phyloP scores from a whole-genome alignment of 768 basidiomycete species.

The Hygrocybe punicea region DNA sequence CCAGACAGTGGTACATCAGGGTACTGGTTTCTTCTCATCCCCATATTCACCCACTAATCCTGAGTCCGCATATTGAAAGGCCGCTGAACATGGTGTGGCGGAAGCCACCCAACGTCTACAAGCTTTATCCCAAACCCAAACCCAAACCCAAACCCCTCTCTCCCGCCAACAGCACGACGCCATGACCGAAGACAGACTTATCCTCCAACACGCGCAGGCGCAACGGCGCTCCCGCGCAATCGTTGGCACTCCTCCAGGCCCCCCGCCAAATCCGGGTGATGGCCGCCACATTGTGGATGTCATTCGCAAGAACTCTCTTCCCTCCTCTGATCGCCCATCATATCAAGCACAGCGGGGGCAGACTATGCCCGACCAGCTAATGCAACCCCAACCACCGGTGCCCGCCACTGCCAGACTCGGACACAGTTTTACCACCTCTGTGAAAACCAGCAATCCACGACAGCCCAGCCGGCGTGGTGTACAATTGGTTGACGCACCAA shows the following conservation, averaged over 20 bases:
- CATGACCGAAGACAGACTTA: slow-evolving; percentile 74
- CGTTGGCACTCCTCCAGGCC: neutral
- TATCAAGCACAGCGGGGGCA: slow-evolving; percentile 2
- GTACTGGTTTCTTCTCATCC: slow-evolving; percentile 24
- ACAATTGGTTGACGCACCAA: slow-evolving; percentile 34
- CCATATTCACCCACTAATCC: too few relatives aligned
- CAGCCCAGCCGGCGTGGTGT: slow-evolving; percentile 9
- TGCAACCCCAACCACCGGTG: too few relatives aligned
- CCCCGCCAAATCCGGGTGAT: neutral
- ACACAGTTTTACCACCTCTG: neutral
- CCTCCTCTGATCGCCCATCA: slow-evolving; percentile 7
- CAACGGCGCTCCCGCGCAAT: slow-evolving; percentile 50
- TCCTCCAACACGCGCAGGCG: slow-evolving; percentile 75
- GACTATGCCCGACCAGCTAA: slow-evolving; percentile 8
- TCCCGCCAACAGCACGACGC: slow-evolving; percentile 77
- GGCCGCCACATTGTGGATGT: slow-evolving; percentile 44
- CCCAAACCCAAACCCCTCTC: slow-evolving; percentile 62
- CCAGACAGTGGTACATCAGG: slow-evolving; percentile 74
- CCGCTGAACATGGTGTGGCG: slow-evolving; percentile 69
- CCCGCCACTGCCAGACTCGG: slow-evolving; percentile 5
- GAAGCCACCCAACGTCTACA: slow-evolving; percentile 77
- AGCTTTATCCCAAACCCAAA: slow-evolving; percentile 60
- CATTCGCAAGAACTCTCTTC: slow-evolving; percentile 50
- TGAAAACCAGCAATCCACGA: neutral
- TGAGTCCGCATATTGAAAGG: too few relatives aligned